Evolutionary conservation across 306 rosid species (phyloP).

Genomic region (Dryas drummondii): DNA sequence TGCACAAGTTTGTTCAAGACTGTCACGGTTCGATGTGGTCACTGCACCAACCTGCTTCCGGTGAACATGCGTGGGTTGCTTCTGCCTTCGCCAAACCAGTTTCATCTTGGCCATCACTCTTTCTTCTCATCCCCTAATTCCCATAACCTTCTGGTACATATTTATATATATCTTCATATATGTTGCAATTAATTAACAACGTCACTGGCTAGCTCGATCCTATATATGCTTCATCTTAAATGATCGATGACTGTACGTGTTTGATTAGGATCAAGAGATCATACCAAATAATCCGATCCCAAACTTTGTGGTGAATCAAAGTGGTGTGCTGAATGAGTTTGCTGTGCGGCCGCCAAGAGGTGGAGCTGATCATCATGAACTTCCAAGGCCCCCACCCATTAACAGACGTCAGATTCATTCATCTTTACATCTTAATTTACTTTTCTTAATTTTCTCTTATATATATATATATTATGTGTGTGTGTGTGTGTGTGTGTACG

Average conservation of each 20-base stretch:
- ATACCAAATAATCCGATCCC: conserved; percentile 60
- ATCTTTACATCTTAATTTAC: not conserved
- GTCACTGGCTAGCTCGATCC: too few species aligned
- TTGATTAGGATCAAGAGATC: conserved; percentile 56
- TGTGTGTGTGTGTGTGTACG: not conserved
- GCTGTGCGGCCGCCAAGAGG: conserved; percentile 55
- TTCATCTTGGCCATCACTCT: conserved; percentile 69
- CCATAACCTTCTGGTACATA: conserved; percentile 67
- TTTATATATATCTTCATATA: too few species aligned
- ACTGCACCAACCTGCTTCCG: conserved; percentile 91
- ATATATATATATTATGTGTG: not conserved
- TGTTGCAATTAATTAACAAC: too few species aligned
- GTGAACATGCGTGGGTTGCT: conserved; percentile 89
- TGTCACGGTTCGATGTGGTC: conserved; percentile 95
- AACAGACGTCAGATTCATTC: conserved; percentile 69
- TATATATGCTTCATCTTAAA: too few species aligned
- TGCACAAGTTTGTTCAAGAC: conserved; percentile 94
- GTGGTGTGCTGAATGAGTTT: conserved; percentile 47
- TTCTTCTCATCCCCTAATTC: conserved; percentile 59
- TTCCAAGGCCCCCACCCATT: conserved; percentile 71
- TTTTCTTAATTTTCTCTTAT: not conserved
- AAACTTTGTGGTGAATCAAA: conserved; percentile 61
- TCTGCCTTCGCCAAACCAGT: conserved; percentile 78
- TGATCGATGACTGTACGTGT: too few species aligned
- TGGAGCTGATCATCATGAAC: conserved; percentile 41